These are phyloP conservation scores for Rubia tinctorum DNA, from an alignment of 305 asterid species.

Conservation along the genomic window DNA sequence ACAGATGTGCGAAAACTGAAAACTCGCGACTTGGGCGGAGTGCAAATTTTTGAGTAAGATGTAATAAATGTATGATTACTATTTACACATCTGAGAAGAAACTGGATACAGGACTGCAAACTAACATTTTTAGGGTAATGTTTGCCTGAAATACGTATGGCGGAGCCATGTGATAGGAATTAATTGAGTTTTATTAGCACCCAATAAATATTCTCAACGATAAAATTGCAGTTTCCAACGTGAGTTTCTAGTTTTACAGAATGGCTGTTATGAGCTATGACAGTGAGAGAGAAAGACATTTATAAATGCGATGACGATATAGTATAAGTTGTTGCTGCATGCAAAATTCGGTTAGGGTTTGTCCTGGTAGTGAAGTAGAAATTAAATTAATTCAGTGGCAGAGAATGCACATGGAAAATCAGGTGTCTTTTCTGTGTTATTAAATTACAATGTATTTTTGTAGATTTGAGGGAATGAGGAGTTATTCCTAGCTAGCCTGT, in stretches of 20 bases:
- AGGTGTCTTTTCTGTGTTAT: constrained; percentile 24
- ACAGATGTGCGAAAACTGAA: too few species aligned
- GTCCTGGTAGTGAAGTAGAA: constrained; percentile 38
- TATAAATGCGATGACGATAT: not conserved
- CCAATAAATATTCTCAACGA: not conserved
- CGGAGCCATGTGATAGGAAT: not conserved
- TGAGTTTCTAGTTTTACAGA: constrained; percentile 7
- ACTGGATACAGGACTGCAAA: not conserved
- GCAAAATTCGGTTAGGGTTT: constrained; percentile 28
- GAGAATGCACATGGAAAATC: constrained; percentile 54
- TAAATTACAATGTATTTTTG: not conserved
- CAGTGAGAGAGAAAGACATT: constrained; percentile 1
- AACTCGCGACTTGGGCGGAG: too few species aligned
- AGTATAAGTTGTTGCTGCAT: constrained; percentile 4
- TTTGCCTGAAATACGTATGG: not conserved
- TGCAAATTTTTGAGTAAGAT: not conserved
- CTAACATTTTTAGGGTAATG: not conserved
- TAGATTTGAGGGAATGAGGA: constrained; percentile 23
- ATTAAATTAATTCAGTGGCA: constrained; percentile 12
- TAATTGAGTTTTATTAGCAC: not conserved
- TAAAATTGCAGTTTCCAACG: not conserved
- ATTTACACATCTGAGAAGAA: constrained; percentile 7
- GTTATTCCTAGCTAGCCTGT: constrained; percentile 38
- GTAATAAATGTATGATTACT: not conserved
- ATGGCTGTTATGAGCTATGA: constrained; percentile 4